Base-by-base conservation (phyloP, 106 monocot species). In the Dioscorea dumetorum region DNA sequence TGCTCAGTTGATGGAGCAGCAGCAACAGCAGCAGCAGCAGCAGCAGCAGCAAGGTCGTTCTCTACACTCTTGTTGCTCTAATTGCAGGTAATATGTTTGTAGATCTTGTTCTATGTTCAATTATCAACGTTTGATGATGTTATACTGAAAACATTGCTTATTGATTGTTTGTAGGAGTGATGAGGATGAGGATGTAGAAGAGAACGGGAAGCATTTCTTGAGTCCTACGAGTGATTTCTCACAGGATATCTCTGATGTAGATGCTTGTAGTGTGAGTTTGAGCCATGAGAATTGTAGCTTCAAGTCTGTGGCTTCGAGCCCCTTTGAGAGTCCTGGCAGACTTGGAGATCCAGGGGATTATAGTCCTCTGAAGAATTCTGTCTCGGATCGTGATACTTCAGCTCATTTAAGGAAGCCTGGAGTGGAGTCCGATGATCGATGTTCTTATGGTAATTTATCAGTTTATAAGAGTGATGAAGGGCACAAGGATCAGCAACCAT, bases 161-260 rank as follows among this genome's bases (percentile, higher is more conserved):
- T 13, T 73, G 18, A 49, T 14, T 32, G 10, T 12, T 12, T 80
- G 58, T 66, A 90, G 90, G 76, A 78, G 73, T 58, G 52, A 63
- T 50, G 94, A 84, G 24, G 86, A 86, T 20, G 88, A 79, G 17
- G 83, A 80, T 57, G 77, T 51, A 17, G 78, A 88, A 16, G 82
- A 82, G 28, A 60, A 41, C 17, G 73, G 69, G 62, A 87, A 66
- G 82, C 67, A 68, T 65, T 77, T 78, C 50, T 74, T 75, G 15
- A 83, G 76, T 61, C 80, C 82, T 2, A 72, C 52, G 14, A 88
- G 84, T 70, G 71, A 75, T 58, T 80, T 78, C 49, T 83, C 76
- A 20, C 88, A 81, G 34, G 85, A 89, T 73, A 50, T 49, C 50
- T 87, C 86, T 56, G 95, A 97, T 70, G 58, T 87, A 62, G 95